Evolutionary conservation across 2,329 filamentous ascomycete species (phyloP).

Genomic region (Colletotrichum theobromicola): DNA sequence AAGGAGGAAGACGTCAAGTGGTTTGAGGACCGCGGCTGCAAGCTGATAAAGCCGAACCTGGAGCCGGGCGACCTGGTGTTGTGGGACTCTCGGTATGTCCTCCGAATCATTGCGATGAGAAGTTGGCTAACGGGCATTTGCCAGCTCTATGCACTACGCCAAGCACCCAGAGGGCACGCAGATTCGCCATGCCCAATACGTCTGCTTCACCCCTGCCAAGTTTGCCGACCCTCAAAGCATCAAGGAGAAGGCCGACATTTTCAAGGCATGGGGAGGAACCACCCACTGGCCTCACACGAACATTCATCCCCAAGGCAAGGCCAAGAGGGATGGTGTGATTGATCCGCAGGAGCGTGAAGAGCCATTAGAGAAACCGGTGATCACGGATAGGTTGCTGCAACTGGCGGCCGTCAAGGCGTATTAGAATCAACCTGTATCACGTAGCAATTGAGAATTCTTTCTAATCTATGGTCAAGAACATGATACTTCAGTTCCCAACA

Average conservation of each 20-base stretch:
- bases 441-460: neutral
- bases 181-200: slow-evolving; percentile 39
- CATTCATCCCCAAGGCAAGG: slow-evolving; percentile 31
- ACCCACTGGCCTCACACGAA: slow-evolving; percentile 41
- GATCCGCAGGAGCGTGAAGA: slow-evolving; percentile 38
- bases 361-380: slow-evolving; percentile 28
- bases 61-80: slow-evolving; percentile 34
- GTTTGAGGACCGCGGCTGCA: slow-evolving; percentile 24
- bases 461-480: neutral
- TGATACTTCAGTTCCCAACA: neutral
- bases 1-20: slow-evolving; percentile 38
- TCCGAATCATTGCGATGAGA: neutral
- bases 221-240: slow-evolving; percentile 36
- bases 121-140: neutral
- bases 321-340: neutral
- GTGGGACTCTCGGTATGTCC: slow-evolving; percentile 31
- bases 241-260: slow-evolving; percentile 22
- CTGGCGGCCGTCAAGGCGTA: slow-evolving; percentile 29
- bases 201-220: slow-evolving; percentile 37
- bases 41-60: slow-evolving; percentile 19
- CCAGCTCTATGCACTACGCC: slow-evolving; percentile 23
- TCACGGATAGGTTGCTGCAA: slow-evolving; percentile 30
- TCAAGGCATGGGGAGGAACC: slow-evolving; percentile 28
- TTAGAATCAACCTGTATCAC: neutral
- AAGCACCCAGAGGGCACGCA: slow-evolving; percentile 35